These are phyloP conservation scores for Eucalyptus grandis DNA, from an alignment of 345 rosid genomes.

Conservation along the genomic window DNA sequence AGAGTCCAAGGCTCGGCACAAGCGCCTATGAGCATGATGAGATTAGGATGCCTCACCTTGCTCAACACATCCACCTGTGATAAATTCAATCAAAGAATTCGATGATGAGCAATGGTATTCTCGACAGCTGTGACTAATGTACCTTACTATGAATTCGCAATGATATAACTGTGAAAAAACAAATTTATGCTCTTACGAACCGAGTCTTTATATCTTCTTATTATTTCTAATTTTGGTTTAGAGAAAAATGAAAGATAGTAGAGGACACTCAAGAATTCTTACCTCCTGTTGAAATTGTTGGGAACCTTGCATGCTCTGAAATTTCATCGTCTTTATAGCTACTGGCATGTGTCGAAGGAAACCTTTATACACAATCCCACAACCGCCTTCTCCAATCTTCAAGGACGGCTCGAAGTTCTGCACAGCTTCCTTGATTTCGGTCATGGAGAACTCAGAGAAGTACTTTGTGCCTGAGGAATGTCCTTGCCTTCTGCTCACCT, in stretches of 20 bases:
- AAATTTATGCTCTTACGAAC: neutral
- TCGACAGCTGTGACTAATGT: neutral
- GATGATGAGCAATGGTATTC: neutral
- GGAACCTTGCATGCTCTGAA: neutral
- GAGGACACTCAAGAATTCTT: neutral
- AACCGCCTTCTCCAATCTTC: neutral
- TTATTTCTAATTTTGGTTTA: neutral
- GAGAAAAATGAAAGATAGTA: neutral
- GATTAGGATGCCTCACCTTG: constrained; percentile 79
- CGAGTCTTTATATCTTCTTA: neutral
- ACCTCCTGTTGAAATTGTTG: neutral
- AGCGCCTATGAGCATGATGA: constrained; percentile 70
- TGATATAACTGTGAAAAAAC: neutral
- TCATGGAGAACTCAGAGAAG: neutral
- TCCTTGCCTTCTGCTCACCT: neutral
- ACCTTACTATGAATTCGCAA: neutral
- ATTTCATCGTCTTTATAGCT: neutral
- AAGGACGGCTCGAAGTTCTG: neutral
- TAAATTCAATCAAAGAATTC: neutral
- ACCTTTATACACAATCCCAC: neutral
- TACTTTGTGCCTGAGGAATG: neutral
- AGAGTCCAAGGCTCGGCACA: constrained; percentile 76
- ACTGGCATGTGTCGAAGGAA: neutral
- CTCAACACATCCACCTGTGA: constrained; percentile 62
- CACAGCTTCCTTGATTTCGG: neutral